These are phyloP conservation scores for Mycena capillaripes DNA, from an alignment of 768 basidiomycete species.

Conservation along the genomic window DNA sequence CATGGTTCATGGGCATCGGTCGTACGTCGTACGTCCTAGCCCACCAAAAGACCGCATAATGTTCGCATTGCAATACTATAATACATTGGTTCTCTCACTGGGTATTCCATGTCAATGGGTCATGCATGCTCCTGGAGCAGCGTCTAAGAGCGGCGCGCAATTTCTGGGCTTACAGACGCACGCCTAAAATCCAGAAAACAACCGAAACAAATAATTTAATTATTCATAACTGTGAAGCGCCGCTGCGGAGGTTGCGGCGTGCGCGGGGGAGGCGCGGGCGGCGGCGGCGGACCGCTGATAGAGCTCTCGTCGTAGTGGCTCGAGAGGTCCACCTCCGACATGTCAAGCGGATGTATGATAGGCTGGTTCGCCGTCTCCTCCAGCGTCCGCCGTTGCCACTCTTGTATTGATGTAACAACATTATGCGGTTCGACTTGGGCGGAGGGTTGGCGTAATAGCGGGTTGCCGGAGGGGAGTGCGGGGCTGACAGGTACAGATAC, in stretches of 20 bases:
- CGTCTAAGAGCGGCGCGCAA: constrained; percentile 12
- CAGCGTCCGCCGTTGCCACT: constrained; percentile 48
- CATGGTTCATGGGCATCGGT: constrained; percentile 70
- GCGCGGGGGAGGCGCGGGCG: constrained; percentile 39
- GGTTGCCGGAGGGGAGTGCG: constrained; percentile 31
- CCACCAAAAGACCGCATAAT: constrained; percentile 26
- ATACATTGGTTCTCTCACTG: constrained; percentile 16
- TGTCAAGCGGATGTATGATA: constrained; percentile 39
- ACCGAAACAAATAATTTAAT: constrained; percentile 33
- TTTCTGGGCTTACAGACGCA: not conserved
- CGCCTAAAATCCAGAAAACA: not conserved
- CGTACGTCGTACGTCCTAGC: constrained; percentile 55
- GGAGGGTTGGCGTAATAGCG: constrained; percentile 26
- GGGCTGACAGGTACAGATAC: constrained; percentile 36
- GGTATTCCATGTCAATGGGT: constrained; percentile 4
- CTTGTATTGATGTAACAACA: constrained; percentile 43
- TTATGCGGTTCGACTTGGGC: constrained; percentile 28
- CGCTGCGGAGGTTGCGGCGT: constrained; percentile 42
- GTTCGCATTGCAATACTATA: constrained; percentile 17
- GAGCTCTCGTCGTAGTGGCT: constrained; percentile 49
- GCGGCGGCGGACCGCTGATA: constrained; percentile 37
- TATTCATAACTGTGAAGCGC: constrained; percentile 51
- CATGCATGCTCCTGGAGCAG: constrained; percentile 8
- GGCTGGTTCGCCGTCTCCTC: constrained; percentile 42
- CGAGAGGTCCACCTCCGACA: constrained; percentile 48